phyloP scores from a whole-genome alignment of 148 eudicot species.

The Camellia granthamiana region DNA sequence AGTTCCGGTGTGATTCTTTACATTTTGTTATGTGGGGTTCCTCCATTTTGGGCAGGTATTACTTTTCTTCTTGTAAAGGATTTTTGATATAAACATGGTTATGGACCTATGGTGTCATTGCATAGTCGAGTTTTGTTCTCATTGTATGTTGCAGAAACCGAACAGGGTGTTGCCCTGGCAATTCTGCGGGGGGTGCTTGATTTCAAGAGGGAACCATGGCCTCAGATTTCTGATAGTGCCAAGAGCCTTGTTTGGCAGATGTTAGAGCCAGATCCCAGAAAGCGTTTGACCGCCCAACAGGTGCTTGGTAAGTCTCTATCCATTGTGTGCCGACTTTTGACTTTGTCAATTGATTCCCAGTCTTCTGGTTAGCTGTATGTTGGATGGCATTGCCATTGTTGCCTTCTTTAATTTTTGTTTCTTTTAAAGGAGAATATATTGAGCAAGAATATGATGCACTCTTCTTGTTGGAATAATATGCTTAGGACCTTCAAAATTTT shows the following conservation, averaged over 20 bases:
- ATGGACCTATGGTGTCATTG: neutral
- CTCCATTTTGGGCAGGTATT: constrained; percentile 94
- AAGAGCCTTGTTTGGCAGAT: constrained; percentile 75
- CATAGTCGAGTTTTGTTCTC: neutral
- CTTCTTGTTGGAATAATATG: neutral
- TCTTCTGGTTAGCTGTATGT: neutral
- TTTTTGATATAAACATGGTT: neutral
- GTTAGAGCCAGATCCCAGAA: constrained; percentile 75
- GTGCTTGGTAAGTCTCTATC: constrained; percentile 64
- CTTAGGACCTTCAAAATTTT: neutral
- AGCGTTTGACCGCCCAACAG: constrained; percentile 82
- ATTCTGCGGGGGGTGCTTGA: constrained; percentile 72
- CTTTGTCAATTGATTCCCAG: neutral
- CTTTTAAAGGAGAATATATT: too few relatives aligned
- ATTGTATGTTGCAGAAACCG: constrained; percentile 54
- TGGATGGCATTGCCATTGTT: neutral
- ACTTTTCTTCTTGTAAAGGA: too few relatives aligned
- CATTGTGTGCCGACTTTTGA: neutral
- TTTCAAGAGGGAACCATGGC: constrained; percentile 93
- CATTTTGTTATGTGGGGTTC: constrained; percentile 84
- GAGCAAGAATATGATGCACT: neutral
- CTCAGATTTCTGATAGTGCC: constrained; percentile 81
- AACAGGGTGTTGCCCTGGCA: constrained; percentile 90
- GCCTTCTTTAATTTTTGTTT: too few relatives aligned
- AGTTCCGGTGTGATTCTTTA: constrained; percentile 89